Evolutionary conservation across 2,329 filamentous ascomycete genomes (phyloP).

Genomic region (Neofusicoccum umdonicola): DNA sequence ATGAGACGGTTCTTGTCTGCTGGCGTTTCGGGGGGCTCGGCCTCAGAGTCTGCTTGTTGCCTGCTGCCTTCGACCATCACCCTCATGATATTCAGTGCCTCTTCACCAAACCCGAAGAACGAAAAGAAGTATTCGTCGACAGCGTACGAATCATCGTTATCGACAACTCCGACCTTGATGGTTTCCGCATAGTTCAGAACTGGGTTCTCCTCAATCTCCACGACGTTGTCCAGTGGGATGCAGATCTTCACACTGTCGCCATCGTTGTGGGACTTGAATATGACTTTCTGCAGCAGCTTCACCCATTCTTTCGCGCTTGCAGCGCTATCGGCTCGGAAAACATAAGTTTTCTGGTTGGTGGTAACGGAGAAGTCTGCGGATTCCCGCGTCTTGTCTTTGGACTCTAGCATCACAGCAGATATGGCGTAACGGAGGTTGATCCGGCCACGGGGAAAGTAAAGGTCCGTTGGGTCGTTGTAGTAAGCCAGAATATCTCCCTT

Average conservation of each 20-base stretch:
- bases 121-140: constrained; percentile 99
- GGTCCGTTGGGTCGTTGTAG: constrained; percentile 75
- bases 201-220: constrained; percentile 88
- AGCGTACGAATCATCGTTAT: constrained; percentile 90
- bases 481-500: constrained; percentile 92
- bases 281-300: constrained; percentile 86
- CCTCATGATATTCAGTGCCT: constrained; percentile 76
- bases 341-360: constrained; percentile 78
- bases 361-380: constrained; percentile 74
- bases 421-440: constrained; percentile 92
- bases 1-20: not conserved
- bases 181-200: constrained; percentile 92
- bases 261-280: constrained; percentile 93
- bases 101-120: constrained; percentile 82
- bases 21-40: constrained; percentile 1
- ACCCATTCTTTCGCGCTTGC: constrained; percentile 96
- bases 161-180: constrained; percentile 87
- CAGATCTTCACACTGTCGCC: constrained; percentile 97
- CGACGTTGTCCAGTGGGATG: constrained; percentile 79
- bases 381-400: constrained; percentile 68
- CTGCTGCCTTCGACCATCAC: constrained; percentile 67
- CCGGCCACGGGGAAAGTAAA: constrained; percentile 88
- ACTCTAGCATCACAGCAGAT: constrained; percentile 72
- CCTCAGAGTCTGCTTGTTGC: constrained; percentile 17
- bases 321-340: constrained; percentile 84